Base-by-base conservation (phyloP, 129 eudicot species). In the Pulicaria dysenterica region DNA sequence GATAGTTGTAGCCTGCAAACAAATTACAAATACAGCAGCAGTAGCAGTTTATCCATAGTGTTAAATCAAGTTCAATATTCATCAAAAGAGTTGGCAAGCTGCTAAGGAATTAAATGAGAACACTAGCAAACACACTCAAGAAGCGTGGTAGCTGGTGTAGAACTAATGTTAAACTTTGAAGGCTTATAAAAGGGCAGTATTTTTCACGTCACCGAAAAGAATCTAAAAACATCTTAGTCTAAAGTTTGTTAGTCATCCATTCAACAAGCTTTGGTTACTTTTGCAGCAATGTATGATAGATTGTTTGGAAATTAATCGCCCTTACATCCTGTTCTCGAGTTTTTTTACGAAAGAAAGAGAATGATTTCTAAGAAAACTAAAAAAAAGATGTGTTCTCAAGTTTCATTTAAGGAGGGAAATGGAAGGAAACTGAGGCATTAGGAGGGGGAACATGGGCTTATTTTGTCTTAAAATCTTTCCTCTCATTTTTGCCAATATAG, bases 131-230 rank as follows among this genome's bases (percentile, higher is more conserved):
- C 9, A 6, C n/a, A 48, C 4, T 1, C 17, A 14, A 7, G 4
- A 39, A 38, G 0, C 0, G 1, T 15, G 41, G 77, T 50, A 15
- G 47, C 5, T 38, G 39, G 4, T 5, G n/a, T 16, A 16, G 37
- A 60, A 60, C 61, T 50, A 73, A 2, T 14, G 70, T 73, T 61
- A 73, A 73, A 47, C 49, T 73, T 73, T 73, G 51, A 36, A 60
- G 12, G 3, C 39, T 48, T 24, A 7, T 40, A 39, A 60, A 73
- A 48, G 77, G 70, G 69, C 70, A 48, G 5, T 5, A 19, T 17
- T 19, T 47, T 73, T 73, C 19, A 48, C 11, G 61, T 41, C 62
- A 17, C 37, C 4, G 60, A 73, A 73, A 60, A 41, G 47, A 60
- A 10, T 51, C 3, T 14, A 50, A 61, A 9, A 39, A 49, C 50